phyloP scores from a whole-genome alignment of 2,329 filamentous ascomycete species.

The Xylariaceae sp. region DNA sequence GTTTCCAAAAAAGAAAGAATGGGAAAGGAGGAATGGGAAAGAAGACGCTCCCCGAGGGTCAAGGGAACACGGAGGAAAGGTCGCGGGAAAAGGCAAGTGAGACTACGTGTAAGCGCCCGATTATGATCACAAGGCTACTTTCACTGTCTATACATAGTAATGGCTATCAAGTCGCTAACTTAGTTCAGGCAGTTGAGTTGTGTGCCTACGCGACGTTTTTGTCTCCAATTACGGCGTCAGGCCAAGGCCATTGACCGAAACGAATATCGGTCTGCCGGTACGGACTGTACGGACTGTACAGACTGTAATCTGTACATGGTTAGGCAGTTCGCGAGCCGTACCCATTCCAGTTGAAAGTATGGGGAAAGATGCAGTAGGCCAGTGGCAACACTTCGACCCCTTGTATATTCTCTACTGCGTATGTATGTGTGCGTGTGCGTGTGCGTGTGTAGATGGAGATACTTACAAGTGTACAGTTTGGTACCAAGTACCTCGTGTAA shows the following conservation, averaged over 20 bases:
- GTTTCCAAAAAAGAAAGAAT: too few relatives aligned
- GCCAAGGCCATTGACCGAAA: not conserved
- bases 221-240: not conserved
- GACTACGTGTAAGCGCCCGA: not conserved
- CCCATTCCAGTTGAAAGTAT: not conserved
- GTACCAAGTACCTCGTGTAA: not conserved
- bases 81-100: conserved; percentile 4
- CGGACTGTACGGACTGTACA: too few relatives aligned
- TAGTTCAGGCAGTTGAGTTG: too few relatives aligned
- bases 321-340: not conserved
- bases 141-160: not conserved
- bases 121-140: conserved; percentile 10
- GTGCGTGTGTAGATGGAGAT: not conserved
- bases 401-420: too few relatives aligned
- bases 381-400: too few relatives aligned
- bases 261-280: not conserved
- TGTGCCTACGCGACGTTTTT: not conserved
- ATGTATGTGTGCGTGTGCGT: not conserved
- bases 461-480: not conserved
- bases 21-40: not conserved
- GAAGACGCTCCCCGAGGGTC: not conserved
- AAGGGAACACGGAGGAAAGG: not conserved
- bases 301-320: too few relatives aligned
- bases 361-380: conserved; percentile 6
- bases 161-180: not conserved